These are phyloP conservation scores for Pyricularia sp. DNA, from an alignment of 2,329 filamentous ascomycete genomes.

Conservation along the genomic window DNA sequence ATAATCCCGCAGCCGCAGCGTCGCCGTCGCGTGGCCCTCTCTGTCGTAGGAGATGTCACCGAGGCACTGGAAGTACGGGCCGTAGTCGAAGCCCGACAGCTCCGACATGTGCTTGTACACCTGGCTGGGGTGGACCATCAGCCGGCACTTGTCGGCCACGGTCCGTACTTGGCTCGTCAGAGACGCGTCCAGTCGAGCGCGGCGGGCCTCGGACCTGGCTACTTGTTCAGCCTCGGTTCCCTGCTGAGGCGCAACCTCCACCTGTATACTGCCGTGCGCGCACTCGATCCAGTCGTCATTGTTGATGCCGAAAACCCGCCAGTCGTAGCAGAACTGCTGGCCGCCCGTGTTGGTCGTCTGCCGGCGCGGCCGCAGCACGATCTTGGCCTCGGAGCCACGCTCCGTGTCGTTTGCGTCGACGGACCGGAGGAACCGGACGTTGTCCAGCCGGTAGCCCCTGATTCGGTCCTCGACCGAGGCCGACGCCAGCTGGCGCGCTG, in stretches of 20 bases:
- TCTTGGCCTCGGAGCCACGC: conserved; percentile 36
- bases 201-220: not conserved
- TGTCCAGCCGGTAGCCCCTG: conserved; percentile 8
- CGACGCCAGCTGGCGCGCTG: conserved; percentile 17
- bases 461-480: not conserved
- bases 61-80: conserved; percentile 8
- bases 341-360: not conserved
- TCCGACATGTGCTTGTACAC: conserved; percentile 38
- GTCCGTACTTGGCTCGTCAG: conserved; percentile 1
- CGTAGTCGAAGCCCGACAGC: conserved; percentile 33
- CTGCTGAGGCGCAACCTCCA: not conserved
- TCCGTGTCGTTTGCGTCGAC: conserved; percentile 11
- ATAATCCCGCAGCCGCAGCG: conserved; percentile 25
- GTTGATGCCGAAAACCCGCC: conserved; percentile 7
- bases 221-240: not conserved
- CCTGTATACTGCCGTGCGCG: not conserved
- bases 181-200: not conserved
- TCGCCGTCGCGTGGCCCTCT: conserved; percentile 4
- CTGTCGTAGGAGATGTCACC: conserved; percentile 8
- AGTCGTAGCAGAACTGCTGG: not conserved
- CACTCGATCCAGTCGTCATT: conserved; percentile 1
- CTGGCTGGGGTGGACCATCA: conserved; percentile 34
- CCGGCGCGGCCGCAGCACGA: conserved; percentile 21
- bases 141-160: conserved; percentile 23
- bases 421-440: conserved; percentile 11